Evolutionary conservation across 2,329 filamentous ascomycete species (phyloP), one percentile per base, ranked within the genome.

Genomic region (Paecilomyces sp.): DNA sequence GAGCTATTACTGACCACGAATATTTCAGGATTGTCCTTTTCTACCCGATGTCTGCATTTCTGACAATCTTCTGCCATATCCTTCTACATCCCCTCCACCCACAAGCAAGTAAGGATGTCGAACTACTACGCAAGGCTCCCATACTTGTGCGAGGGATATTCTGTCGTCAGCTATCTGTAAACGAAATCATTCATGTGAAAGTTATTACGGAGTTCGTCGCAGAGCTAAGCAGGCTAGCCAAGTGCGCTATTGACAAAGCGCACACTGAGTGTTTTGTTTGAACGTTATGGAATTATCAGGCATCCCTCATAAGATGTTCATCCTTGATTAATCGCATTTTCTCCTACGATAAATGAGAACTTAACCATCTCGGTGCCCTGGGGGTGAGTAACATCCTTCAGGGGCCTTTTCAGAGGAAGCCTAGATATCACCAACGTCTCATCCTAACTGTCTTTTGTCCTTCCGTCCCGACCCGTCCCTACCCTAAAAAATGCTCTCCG

Each of bases 11-110:
- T n/a, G 11, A 50, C 22, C 57, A n/a, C 0, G 15, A 47, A 25
- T 2, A n/a, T 15, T 54, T 34, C 25, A 85, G 83, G 82, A 69
- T 79, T n/a, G 68, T 84, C 3, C 73, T 83, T 2, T 85, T 83
- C 64, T 85, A 85, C 58, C 83, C 83, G 1, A 79, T 83, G 58
- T 79, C 81, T 0, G 83, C 83, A 1, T 71, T 83, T 13, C 72
- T 85, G 57, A 77, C 76, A 1, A 72, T 86, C 0, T 86, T 85
- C 64, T 83, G 80, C 71, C 83, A 81, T 60, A 77, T 85, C 31
- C 70, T 86, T 0, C 71, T 76, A 24, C 74, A 81, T 31, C 83
- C 83, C 0, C 69, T 77, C 0, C 70, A 80, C 28, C 70, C 75
- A 0, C 70, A 77, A 28, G 76, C 80, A 0, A 64, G 71, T 1